Evolutionary conservation across 495 filamentous ascomycete species (phyloP), one percentile per base, ranked within the genome.

Genomic region (Annulohypoxylon stygium): DNA sequence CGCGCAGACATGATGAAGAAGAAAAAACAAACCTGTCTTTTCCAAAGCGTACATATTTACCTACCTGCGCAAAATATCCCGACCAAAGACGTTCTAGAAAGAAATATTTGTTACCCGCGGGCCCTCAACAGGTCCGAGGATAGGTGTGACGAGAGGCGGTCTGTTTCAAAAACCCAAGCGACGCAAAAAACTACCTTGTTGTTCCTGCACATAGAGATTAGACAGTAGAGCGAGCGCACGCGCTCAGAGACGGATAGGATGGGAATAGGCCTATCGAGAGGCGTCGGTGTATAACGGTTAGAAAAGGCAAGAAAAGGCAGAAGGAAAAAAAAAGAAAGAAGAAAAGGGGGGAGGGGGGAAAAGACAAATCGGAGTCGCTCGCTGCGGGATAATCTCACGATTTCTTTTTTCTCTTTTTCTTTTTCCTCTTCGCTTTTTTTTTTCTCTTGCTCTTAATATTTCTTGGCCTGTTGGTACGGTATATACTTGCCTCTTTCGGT

Each of bases 201-300:
- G 61, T 70, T 69, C 43, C 63, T 74, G 67, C 67, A 75, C 72
- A 75, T 75, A 75, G 72, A 75, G 72, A 75, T 70, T 75, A 75
- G 72, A 75, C 48, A 75, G 67, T 70, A 71, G 53, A 71, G 63
- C 36, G 48, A 43, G 53, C 50, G 9, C 50, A 54, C 25, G 12
- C 39, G 11, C 36, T 3, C 48, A 23, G 5, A 26, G 30, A 20
- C 14, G 36, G 26, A 55, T 11, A 2, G 43, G 5, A 26, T 4
- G 20, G 11, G 30, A 65, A 26, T 30, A 43, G 48, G 48, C 66
- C 58, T 39, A 55, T 47, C 60, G 64, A 71, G 36, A 65, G 47
- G 43, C 58, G 18, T 70, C 58, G 67, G 67, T 75, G 59, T 59
- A 70, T 18, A 23, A 23, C 72, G 72, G 72, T 70, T 75, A 75